Base-by-base conservation (phyloP, 192 early-diverging fungal species). In the Glomus cerebriforme region DNA sequence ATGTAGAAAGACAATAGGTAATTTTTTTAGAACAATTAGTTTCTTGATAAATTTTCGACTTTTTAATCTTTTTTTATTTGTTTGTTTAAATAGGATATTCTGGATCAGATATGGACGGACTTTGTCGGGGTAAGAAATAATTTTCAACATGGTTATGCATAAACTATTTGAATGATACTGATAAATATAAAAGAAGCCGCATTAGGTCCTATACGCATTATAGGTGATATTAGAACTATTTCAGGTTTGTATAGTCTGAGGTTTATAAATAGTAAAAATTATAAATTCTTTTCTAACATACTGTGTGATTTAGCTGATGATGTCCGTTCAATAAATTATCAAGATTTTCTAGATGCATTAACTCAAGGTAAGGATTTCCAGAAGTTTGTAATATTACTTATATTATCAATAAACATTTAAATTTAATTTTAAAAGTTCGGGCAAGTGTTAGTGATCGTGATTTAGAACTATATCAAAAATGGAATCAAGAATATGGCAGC, bases 81-180 rank as follows among this genome's bases (percentile, higher is more conserved):
- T 32, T 4, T 27, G 15, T 65, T 17, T 31, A 31, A 31, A 65
- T 31, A 65, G 94, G 90, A 7, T 96, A 92, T 79, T 95, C 93
- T 13, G 96, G 96, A 0, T 95, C 94, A 4, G 96, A 98, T 74
- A 93, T 97, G 90, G 93, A 93, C 65, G 92, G 93, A 29, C 86
- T 98, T 31, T 91, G 94, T 75, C 84, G 94, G 26, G 92, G 62
- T 79, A 77, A 65, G 13, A 6, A 6, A 0, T 17, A 54, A 54
- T 54, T n/a, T 2, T 64, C 10, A 65, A 31, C 0, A 7, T 27
- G n/a, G 24, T 34, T 6, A 43, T 58, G 27, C 35, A 43, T 43
- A 12, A 47, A 17, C 7, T 17, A 34, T 29, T 10, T 29, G 26
- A 2, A 17, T 34, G 19, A 45, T 59, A 34, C 47, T 49, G 12